A percentile compares a stretch with the other conserved stretches of the same genome.
Evolutionary conservation across 2,329 filamentous ascomycete genomes (phyloP).

Genomic region (Microsporum audouinii): DNA sequence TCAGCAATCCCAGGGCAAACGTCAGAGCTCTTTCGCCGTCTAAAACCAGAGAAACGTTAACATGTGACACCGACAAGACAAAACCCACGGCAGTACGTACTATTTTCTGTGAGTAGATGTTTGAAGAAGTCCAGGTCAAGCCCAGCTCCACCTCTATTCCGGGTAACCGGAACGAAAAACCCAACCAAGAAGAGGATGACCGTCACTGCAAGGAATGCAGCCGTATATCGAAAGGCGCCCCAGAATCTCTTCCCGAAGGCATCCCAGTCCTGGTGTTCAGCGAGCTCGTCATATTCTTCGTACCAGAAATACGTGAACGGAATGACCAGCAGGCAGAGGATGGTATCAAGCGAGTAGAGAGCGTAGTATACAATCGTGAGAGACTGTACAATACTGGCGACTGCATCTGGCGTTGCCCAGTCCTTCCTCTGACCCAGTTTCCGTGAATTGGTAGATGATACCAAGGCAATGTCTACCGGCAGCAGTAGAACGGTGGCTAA

Average conservation of each 20-base stretch:
- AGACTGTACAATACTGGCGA: conserved; percentile 66
- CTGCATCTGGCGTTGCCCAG: conserved; percentile 76
- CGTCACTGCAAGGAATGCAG: conserved; percentile 66
- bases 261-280: conserved; percentile 65
- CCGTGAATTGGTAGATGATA: conserved; percentile 73
- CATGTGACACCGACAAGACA: conserved; percentile 1
- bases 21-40: conserved; percentile 84
- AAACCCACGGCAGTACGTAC: conserved; percentile 32
- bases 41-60: conserved; percentile 20
- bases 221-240: conserved; percentile 83
- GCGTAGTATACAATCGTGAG: conserved; percentile 85
- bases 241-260: conserved; percentile 60
- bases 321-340: conserved; percentile 79
- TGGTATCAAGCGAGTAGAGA: conserved; percentile 79
- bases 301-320: conserved; percentile 98
- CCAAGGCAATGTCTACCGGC: conserved; percentile 88
- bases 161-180: conserved; percentile 81
- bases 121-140: conserved; percentile 88
- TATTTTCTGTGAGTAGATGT: conserved; percentile 68
- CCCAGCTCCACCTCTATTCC: conserved; percentile 52
- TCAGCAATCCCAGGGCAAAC: conserved; percentile 78
- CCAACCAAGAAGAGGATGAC: conserved; percentile 79
- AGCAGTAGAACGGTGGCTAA: conserved; percentile 86
- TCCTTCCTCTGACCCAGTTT: conserved; percentile 75
- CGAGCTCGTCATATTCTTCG: conserved; percentile 91